These are phyloP conservation scores for Colletotrichum noveboracense DNA, from an alignment of 2,329 filamentous ascomycete genomes.

Conservation along the genomic window DNA sequence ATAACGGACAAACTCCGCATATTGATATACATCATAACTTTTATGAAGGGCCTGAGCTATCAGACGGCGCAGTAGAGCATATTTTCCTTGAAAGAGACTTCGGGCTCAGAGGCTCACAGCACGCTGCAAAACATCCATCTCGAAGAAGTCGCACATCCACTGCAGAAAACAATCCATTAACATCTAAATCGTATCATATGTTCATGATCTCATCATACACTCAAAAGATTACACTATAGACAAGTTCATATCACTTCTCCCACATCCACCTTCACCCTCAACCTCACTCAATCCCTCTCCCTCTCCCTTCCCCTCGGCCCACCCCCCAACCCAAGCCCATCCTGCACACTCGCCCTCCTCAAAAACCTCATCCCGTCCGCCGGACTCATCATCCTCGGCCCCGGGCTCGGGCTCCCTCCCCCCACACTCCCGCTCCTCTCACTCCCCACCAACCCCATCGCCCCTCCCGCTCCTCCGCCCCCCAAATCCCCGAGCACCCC, in stretches of 20 bases:
- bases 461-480: background rate
- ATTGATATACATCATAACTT: too few species aligned
- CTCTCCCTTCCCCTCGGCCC: background rate
- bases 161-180: too few species aligned
- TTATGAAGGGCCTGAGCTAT: too few species aligned
- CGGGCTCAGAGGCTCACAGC: too few species aligned
- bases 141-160: rapidly evolving
- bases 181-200: background rate
- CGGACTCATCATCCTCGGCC: slow-evolving; percentile 42
- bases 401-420: slow-evolving; percentile 21
- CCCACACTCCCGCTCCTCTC: background rate
- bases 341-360: slow-evolving; percentile 55
- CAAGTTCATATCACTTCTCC: background rate
- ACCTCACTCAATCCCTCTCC: background rate
- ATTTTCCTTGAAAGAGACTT: too few species aligned
- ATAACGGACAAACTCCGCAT: too few species aligned
- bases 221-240: background rate
- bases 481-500: slow-evolving; percentile 48
- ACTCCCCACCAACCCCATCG: background rate
- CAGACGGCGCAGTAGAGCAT: too few species aligned
- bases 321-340: slow-evolving; percentile 7
- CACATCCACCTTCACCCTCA: background rate
- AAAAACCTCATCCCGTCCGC: slow-evolving; percentile 47
- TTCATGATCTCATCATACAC: background rate
- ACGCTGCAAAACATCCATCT: too few species aligned